phyloP scores from a whole-genome alignment of 1,284 basidiomycete species.

The Ustilago hordei region DNA sequence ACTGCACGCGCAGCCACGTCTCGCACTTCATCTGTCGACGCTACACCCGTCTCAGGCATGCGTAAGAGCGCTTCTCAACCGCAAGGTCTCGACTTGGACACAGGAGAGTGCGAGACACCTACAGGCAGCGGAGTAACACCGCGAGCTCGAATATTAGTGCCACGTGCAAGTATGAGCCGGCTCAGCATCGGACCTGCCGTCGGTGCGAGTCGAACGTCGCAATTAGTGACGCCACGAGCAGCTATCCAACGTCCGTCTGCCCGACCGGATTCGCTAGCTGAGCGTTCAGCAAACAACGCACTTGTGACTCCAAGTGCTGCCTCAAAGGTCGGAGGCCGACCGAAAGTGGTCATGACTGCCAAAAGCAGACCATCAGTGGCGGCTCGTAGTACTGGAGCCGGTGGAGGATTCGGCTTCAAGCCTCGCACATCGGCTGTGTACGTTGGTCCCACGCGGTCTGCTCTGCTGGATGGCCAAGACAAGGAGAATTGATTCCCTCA shows the following conservation, averaged over 20 bases:
- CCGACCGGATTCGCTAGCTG: conserved; percentile 3
- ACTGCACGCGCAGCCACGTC: conserved; percentile 16
- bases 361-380: conserved; percentile 8
- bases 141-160: conserved; percentile 24
- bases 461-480: conserved; percentile 18
- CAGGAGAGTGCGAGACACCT: conserved; percentile 12
- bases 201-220: conserved; percentile 4
- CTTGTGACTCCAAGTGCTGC: neutral
- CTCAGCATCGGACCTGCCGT: conserved; percentile 13
- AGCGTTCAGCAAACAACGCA: neutral
- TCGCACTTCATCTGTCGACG: conserved; percentile 11
- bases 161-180: conserved; percentile 33
- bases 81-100: conserved; percentile 17
- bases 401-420: conserved; percentile 37
- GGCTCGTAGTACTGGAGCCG: neutral
- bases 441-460: conserved; percentile 7
- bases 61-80: conserved; percentile 44
- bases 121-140: neutral
- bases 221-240: conserved; percentile 5
- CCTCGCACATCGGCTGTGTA: conserved; percentile 34
- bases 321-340: conserved; percentile 11
- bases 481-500: conserved; percentile 30
- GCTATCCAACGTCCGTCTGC: neutral
- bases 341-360: neutral
- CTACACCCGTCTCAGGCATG: conserved; percentile 20